Evolutionary conservation across 306 rosid species (phyloP).

Genomic region (Erythrophleum fordii): DNA sequence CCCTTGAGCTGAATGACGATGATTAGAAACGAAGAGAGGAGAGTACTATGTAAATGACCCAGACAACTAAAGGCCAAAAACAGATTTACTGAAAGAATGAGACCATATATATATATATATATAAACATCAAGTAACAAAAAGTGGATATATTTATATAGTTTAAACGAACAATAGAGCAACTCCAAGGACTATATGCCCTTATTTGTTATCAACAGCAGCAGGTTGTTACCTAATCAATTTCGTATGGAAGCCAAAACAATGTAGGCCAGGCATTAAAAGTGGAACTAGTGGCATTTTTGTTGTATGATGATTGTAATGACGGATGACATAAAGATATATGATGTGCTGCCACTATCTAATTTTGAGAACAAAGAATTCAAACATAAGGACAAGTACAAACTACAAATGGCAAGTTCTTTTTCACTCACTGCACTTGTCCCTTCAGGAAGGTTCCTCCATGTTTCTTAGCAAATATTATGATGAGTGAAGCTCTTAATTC

Average conservation of each 20-base stretch:
- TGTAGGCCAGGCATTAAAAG: conserved; percentile 8
- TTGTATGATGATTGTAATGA: conserved; percentile 44
- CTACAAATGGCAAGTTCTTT: conserved; percentile 46
- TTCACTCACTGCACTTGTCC: conserved; percentile 25
- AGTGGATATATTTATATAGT: neutral
- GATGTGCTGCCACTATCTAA: conserved; percentile 35
- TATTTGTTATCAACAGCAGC: conserved; percentile 37
- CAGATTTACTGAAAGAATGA: neutral
- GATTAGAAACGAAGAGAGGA: neutral
- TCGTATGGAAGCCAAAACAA: conserved; percentile 17
- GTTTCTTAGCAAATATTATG: conserved; percentile 45
- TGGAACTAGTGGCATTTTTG: conserved; percentile 16
- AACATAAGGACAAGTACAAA: conserved; percentile 43
- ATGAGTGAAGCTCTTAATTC: neutral
- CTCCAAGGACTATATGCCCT: neutral
- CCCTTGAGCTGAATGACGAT: neutral
- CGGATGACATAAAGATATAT: conserved; percentile 46
- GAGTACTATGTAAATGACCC: neutral
- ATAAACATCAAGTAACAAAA: neutral
- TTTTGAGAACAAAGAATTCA: conserved; percentile 9
- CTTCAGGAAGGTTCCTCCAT: conserved; percentile 56
- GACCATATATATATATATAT: neutral
- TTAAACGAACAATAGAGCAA: neutral
- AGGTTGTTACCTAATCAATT: conserved; percentile 31
- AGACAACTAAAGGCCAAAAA: conserved; percentile 17